Base-by-base conservation (phyloP, 2,329 filamentous ascomycete species). In the Sarocladium oryzae region DNA sequence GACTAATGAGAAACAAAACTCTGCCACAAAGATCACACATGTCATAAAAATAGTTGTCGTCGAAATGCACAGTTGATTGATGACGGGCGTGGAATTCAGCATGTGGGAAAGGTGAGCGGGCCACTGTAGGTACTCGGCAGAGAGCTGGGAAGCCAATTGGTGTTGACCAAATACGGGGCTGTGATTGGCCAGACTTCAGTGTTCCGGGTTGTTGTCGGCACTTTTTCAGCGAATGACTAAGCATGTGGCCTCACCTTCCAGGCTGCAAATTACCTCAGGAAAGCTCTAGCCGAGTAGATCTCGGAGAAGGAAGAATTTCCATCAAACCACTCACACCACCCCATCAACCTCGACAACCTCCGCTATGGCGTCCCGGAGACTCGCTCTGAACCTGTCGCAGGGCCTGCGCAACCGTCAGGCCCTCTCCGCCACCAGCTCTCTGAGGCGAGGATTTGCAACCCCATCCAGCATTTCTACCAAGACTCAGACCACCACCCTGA, bases 401-500 rank as follows among this genome's bases (percentile, higher is more conserved):
- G 87, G 88, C 75, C 79, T 96, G 75, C 89, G 90, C 79, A 88
- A 78, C 77, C 88, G 89, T 73, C 81, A 87, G 74, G 87, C 88
- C 73, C 80, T 93, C 74, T 85, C 87, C 72, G 78, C 86, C 68
- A 78, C 89, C 69, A 77, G 82, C 71, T 80, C 86, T 61, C 77
- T 93, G 73, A 86, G 83, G 73, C 84, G 92, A 78, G 87, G 88
- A 69, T 89, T 96, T 69, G 92, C 92, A 66, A 92, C 91, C 61
- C 91, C 92, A 63, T 85, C 93, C 55, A 69, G 72, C 59, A 81
- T 85, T 73, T n/a, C n/a, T n/a, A 77, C 84, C 45, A 92, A 88
- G 78, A 96, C 91, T 64, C 86, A 97, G 81, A 91, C 88, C 65
- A 97, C 93, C 57, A 99, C 93, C 52, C 82, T 99, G 69, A 88